These are phyloP conservation scores for Vittaforma corneae DNA, from an alignment of 371 early-diverging fungal genomes.

Conservation along the genomic window DNA sequence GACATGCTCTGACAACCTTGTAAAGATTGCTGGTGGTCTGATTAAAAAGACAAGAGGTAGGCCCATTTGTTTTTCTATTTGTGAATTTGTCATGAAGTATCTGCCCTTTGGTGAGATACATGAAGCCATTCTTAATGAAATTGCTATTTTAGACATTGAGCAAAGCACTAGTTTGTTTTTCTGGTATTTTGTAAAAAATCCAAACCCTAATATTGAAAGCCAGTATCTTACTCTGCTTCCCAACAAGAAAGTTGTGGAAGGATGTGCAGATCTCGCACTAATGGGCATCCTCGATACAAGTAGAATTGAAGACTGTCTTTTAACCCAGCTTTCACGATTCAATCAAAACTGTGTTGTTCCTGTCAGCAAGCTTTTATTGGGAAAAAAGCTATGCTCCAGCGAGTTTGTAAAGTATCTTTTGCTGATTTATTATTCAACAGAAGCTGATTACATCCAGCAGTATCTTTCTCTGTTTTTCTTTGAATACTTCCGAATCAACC, in stretches of 20 bases:
- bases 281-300: neutral
- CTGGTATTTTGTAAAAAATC: constrained; percentile 18
- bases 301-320: neutral
- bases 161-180: neutral
- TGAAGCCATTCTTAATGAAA: constrained; percentile 42
- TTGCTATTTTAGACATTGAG: constrained; percentile 13
- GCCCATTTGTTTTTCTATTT: constrained; percentile 18
- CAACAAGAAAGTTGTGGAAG: constrained; percentile 4
- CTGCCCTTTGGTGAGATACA: constrained; percentile 15
- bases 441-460: constrained; percentile 38
- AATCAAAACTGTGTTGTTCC: constrained; percentile 24
- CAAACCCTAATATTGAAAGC: neutral
- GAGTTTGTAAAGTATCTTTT: neutral
- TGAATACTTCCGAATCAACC: constrained; percentile 28
- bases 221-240: constrained; percentile 5
- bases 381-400: neutral
- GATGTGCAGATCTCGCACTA: constrained; percentile 9
- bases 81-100: constrained; percentile 32
- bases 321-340: neutral
- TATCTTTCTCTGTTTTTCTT: constrained; percentile 39
- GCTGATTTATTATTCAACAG: constrained; percentile 23
- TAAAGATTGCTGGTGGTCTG: constrained; percentile 30
- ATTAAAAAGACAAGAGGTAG: constrained; percentile 27
- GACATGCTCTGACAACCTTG: constrained; percentile 15
- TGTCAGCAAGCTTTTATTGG: constrained; percentile 21